phyloP scores from a whole-genome alignment of 495 filamentous ascomycete genomes.

The Oleoguttula mirabilis region DNA sequence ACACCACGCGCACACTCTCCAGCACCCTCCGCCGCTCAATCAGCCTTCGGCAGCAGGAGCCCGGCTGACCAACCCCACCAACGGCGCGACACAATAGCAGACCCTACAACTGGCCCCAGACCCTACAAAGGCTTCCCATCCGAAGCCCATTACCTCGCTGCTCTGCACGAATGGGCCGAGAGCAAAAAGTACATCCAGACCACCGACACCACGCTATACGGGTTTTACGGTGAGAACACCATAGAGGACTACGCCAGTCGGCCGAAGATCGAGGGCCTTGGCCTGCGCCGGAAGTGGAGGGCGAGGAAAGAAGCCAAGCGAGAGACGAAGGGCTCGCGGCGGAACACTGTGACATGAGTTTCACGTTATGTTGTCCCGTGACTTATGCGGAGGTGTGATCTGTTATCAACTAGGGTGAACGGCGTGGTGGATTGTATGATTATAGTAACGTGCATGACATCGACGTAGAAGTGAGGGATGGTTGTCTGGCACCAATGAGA shows the following conservation, averaged over 20 bases:
- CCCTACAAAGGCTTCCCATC: conserved; percentile 15
- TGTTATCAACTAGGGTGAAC: too few species aligned
- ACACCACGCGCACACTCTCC: conserved; percentile 12
- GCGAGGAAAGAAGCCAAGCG: conserved; percentile 11
- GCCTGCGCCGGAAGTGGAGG: conserved; percentile 14
- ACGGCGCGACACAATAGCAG: conserved; percentile 5
- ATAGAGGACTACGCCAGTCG: conserved; percentile 5
- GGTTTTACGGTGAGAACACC: conserved; percentile 15
- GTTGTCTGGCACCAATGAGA: too few species aligned
- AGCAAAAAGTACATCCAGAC: conserved; percentile 12
- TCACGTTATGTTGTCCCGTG: not conserved
- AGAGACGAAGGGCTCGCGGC: not conserved
- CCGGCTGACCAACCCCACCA: not conserved
- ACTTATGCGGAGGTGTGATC: too few species aligned
- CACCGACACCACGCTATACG: conserved; percentile 1
- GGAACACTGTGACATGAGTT: not conserved
- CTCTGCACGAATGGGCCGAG: conserved; percentile 17
- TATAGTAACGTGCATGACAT: too few species aligned
- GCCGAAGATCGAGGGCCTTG: conserved; percentile 7
- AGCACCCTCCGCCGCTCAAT: not conserved
- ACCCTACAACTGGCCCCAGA: conserved; percentile 1
- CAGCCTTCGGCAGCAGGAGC: not conserved
- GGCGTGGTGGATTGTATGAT: too few species aligned
- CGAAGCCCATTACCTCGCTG: conserved; percentile 16
- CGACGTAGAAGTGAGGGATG: too few species aligned